phyloP scores from a whole-genome alignment of 306 rosid species.

The Trifolium fragiferum region DNA sequence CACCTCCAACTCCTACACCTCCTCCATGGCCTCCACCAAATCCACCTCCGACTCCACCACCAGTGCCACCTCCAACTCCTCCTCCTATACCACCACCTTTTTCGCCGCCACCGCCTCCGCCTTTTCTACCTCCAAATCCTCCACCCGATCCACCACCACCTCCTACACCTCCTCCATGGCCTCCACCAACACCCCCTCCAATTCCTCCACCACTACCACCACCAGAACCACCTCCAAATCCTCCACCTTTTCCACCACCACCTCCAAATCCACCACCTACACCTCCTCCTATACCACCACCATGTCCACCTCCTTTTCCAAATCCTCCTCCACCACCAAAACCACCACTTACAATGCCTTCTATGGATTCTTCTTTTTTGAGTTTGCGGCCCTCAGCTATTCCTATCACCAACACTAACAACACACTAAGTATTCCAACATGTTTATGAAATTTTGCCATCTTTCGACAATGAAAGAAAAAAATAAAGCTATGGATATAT shows the following conservation, averaged over 20 bases:
- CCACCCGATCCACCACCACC: neutral
- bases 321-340: conserved; percentile 15
- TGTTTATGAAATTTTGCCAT: conserved; percentile 51
- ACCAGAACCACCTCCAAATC: neutral
- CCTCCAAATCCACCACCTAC: conserved; percentile 27
- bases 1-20: neutral
- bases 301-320: conserved; percentile 1
- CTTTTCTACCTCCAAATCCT: neutral
- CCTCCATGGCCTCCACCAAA: neutral
- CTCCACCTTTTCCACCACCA: conserved; percentile 3
- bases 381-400: conserved; percentile 56
- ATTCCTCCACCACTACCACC: neutral
- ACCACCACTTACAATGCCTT: neutral
- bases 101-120: neutral
- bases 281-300: conserved; percentile 12
- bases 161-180: neutral
- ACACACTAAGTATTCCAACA: conserved; percentile 37
- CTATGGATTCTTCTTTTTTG: conserved; percentile 42
- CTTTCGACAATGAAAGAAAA: conserved; percentile 27
- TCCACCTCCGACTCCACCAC: neutral
- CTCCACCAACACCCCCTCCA: conserved; percentile 5
- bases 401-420: conserved; percentile 34
- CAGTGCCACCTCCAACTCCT: conserved; percentile 15
- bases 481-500: neutral
- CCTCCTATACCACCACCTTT: neutral